phyloP scores from a whole-genome alignment of 2,329 filamentous ascomycete species.

The Claviceps spartinae region DNA sequence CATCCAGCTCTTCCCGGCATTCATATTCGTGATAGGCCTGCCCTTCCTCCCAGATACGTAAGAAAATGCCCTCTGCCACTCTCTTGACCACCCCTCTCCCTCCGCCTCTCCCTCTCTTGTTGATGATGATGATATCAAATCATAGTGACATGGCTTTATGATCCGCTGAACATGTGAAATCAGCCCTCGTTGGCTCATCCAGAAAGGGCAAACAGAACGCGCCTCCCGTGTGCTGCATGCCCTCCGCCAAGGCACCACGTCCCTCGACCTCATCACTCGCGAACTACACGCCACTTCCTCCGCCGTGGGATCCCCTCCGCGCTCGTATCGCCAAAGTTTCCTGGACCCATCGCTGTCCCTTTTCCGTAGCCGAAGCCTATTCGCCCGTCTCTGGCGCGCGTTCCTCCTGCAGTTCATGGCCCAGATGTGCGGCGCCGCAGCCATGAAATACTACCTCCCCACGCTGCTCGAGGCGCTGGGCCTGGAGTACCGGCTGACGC shows the following conservation, averaged over 20 bases:
- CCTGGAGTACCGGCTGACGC: conserved; percentile 29
- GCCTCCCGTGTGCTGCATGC: conserved; percentile 32
- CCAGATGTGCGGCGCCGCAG: conserved; percentile 45
- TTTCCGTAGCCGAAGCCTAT: conserved; percentile 33
- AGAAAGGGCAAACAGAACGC: conserved; percentile 28
- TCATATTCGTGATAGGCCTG: conserved; percentile 34
- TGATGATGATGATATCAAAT: too few species aligned
- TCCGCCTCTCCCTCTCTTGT: neutral
- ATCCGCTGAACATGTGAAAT: too few species aligned
- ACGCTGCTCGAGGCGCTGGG: conserved; percentile 38
- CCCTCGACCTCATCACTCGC: conserved; percentile 21
- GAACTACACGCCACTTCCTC: conserved; percentile 33
- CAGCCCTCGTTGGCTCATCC: conserved; percentile 43
- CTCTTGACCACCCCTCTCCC: neutral
- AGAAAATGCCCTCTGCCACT: conserved; percentile 14
- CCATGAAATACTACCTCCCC: conserved; percentile 48
- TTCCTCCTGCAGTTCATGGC: conserved; percentile 45
- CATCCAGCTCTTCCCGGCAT: conserved; percentile 36
- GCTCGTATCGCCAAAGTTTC: conserved; percentile 11
- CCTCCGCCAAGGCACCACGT: conserved; percentile 32
- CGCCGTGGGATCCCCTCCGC: conserved; percentile 26
- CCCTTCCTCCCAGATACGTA: conserved; percentile 42
- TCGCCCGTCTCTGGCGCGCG: conserved; percentile 41
- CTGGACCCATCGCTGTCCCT: conserved; percentile 22
- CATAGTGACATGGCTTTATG: neutral